These are phyloP conservation scores for Bassia scoparia DNA, from an alignment of 148 eudicot genomes.

Conservation along the genomic window DNA sequence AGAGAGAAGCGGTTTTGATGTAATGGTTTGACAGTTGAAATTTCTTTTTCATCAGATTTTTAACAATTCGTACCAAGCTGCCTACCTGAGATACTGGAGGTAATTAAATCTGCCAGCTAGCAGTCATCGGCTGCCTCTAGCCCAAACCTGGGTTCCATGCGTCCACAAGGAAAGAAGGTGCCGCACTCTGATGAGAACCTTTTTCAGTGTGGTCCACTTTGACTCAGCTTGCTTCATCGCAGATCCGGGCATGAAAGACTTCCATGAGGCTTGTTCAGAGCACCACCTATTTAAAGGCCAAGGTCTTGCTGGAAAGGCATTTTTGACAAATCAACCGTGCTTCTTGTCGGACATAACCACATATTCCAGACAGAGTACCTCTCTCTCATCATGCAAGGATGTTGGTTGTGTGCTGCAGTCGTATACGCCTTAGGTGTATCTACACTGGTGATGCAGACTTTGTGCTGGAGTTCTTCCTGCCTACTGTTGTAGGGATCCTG, in stretches of 20 bases:
- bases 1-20: not conserved
- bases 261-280: constrained; percentile 85
- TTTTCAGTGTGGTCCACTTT: constrained; percentile 48
- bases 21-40: constrained; percentile 1
- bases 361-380: constrained; percentile 68
- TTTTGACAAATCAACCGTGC: constrained; percentile 69
- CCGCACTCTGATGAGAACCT: constrained; percentile 65
- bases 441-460: constrained; percentile 57
- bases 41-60: constrained; percentile 32
- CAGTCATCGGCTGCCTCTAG: constrained; percentile 65
- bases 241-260: constrained; percentile 46
- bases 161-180: constrained; percentile 69
- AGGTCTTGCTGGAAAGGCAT: constrained; percentile 79
- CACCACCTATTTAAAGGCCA: constrained; percentile 78
- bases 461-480: constrained; percentile 87
- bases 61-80: constrained; percentile 56
- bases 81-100: constrained; percentile 71
- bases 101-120: constrained; percentile 57
- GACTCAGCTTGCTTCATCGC: constrained; percentile 68
- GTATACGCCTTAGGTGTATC: constrained; percentile 74
- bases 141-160: constrained; percentile 91
- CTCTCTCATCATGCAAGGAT: constrained; percentile 84
- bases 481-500: constrained; percentile 43
- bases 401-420: constrained; percentile 74
- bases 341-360: constrained; percentile 59